Conservation (phyloP, 192 early-diverging fungal species). For the Helicostylum pulchrum region DNA sequence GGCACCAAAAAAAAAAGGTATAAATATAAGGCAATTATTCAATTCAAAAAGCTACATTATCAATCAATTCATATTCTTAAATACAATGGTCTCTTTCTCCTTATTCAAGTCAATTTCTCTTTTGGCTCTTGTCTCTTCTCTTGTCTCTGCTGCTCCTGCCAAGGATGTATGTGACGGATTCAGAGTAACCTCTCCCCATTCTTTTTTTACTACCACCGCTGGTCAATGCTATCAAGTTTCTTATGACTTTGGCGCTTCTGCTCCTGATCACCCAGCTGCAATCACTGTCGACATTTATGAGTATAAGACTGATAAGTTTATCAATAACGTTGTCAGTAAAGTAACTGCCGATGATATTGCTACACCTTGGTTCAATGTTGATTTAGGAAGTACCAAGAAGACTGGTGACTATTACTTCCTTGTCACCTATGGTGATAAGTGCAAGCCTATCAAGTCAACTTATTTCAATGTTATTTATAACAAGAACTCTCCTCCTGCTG, state of each 20-base stretch:
- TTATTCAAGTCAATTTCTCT: no score
- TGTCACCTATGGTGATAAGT: conserved; percentile 3
- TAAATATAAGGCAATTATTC: no score
- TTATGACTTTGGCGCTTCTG: background rate
- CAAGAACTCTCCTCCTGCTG: conserved; percentile 8
- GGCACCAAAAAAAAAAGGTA: no score
- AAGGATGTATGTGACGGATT: background rate
- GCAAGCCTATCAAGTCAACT: conserved; percentile 1
- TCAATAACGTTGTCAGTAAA: background rate
- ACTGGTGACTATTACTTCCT: conserved; percentile 8
- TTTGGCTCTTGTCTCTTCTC: background rate
- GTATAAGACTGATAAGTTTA: background rate
- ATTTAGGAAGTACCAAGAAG: conserved; percentile 1
- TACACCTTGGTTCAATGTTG: conserved; percentile 8
- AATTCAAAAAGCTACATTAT: no score
- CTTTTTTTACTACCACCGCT: background rate
- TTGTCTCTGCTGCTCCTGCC: conserved; percentile 12
- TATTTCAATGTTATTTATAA: conserved; percentile 9
- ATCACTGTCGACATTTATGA: background rate
- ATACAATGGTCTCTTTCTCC: no score
- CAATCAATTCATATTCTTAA: no score
- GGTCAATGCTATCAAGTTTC: conserved; percentile 5
- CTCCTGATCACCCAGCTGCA: background rate
- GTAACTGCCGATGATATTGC: background rate
- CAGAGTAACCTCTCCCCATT: conserved; percentile 1